Evolutionary conservation across 495 filamentous ascomycete species (phyloP), one percentile per base, ranked within the genome.

Genomic region (Penicillium samsonianum): DNA sequence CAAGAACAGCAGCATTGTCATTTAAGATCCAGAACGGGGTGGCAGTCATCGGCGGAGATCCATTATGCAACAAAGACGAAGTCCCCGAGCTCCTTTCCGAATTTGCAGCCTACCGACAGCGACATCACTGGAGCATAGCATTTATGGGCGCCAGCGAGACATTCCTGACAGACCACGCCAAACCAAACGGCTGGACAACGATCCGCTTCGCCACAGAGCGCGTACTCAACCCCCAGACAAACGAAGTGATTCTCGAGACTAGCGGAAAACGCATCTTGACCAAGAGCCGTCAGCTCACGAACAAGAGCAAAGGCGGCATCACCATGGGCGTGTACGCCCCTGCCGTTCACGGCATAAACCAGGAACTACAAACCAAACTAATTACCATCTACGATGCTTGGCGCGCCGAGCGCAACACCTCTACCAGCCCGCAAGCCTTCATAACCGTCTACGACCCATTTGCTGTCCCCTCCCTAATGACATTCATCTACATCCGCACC

Each of bases 371-470:
- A 50, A 10, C 46, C n/a, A 65, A 70, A 4, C 60, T 78, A 8
- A 56, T 67, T 20, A 55, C 61, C 2, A 62, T 79, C 10, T 79
- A 79, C 52, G 64, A 77, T 22, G 58, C 64, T 9, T 79, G 76
- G 76, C 66, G 75, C 25, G 46, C 60, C 0, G 60, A 67, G 12
- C 68, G 74, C 20, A 78, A 76, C 43, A 11, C 55, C 16, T 56
- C 65, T 4, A 50, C 57, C 4, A 55, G 53, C 2, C 60, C 72
- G 0, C 75, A 77, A 33, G 70, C 74, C 3, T 79, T 73, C 45
- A 76, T 78, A 51, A 79, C 76, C 1, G 68, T 73, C 2, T 79
- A 78, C 55, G 65, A 78, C 37, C 76, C 71, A 1, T 78, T 79
- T 46, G 63, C 68, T n/a, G 53, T 75, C 3, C 68, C 76, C 1